These are phyloP conservation scores for Imleria badia DNA, from an alignment of 768 basidiomycete species.

Conservation along the genomic window DNA sequence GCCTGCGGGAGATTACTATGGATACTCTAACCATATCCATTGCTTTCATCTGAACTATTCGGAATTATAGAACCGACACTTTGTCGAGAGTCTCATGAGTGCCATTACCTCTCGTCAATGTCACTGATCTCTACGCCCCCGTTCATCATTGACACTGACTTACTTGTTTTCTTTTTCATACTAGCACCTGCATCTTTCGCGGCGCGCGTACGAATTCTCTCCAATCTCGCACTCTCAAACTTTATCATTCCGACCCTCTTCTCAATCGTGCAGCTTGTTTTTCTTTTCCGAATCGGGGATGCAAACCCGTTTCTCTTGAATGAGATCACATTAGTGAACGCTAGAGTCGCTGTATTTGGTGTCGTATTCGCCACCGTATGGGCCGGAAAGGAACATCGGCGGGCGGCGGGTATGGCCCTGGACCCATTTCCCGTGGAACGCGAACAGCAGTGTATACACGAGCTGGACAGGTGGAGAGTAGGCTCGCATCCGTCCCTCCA, in stretches of 20 bases:
- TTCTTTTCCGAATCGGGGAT: slow-evolving; percentile 19
- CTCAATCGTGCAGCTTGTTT: slow-evolving; percentile 23
- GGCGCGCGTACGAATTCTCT: slow-evolving; percentile 18
- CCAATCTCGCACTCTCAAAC: slow-evolving; percentile 26
- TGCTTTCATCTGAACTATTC: slow-evolving; percentile 25
- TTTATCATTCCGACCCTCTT: slow-evolving; percentile 29
- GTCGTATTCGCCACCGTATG: slow-evolving; percentile 14
- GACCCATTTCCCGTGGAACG: not conserved
- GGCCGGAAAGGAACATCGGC: slow-evolving; percentile 7
- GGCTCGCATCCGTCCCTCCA: not conserved
- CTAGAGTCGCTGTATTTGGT: slow-evolving; percentile 4
- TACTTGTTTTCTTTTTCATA: not conserved
- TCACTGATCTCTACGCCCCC: not conserved
- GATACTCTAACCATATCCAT: slow-evolving; percentile 5
- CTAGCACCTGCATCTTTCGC: slow-evolving; percentile 16
- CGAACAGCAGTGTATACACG: not conserved
- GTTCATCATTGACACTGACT: not conserved
- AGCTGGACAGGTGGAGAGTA: not conserved
- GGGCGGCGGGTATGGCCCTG: not conserved
- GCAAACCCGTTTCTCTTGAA: not conserved
- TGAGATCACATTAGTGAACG: slow-evolving; percentile 2
- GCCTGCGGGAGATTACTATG: too few species aligned
- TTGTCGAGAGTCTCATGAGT: not conserved
- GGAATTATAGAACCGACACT: not conserved
- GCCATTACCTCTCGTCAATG: not conserved